These are phyloP conservation scores for Cystobasidium pallidum DNA, from an alignment of 1,284 basidiomycete genomes.

Conservation along the genomic window DNA sequence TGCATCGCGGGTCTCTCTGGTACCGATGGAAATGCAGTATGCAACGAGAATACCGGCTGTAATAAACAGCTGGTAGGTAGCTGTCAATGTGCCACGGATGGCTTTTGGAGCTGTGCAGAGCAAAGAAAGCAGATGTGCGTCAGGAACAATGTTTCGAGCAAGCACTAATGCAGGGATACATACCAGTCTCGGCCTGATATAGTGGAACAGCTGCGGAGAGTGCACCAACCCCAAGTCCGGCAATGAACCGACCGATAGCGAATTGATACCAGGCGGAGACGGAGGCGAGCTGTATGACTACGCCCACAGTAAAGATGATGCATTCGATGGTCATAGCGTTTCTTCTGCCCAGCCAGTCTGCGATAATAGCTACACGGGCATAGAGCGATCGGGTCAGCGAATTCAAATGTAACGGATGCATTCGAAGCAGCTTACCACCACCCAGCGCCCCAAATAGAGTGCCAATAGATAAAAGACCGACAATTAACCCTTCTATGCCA, in stretches of 20 bases:
- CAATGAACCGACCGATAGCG: slow-evolving; percentile 66
- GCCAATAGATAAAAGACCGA: slow-evolving; percentile 64
- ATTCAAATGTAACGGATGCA: slow-evolving; percentile 14
- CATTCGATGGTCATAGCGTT: slow-evolving; percentile 73
- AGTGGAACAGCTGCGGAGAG: slow-evolving; percentile 74
- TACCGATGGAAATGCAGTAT: slow-evolving; percentile 61
- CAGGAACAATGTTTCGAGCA: background rate
- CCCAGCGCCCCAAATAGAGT: slow-evolving; percentile 52
- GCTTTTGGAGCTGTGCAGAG: slow-evolving; percentile 68
- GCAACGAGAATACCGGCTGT: slow-evolving; percentile 76
- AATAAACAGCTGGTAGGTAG: slow-evolving; percentile 72
- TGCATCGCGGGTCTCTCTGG: slow-evolving; percentile 47
- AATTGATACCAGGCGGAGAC: slow-evolving; percentile 65
- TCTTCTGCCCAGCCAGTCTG: slow-evolving; percentile 70
- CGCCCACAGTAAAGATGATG: slow-evolving; percentile 69
- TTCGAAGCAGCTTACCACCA: slow-evolving; percentile 57
- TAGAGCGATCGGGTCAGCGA: slow-evolving; percentile 59
- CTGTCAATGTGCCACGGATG: slow-evolving; percentile 73
- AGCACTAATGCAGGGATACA: background rate
- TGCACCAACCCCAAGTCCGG: slow-evolving; percentile 68
- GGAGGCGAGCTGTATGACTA: slow-evolving; percentile 58
- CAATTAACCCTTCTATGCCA: slow-evolving; percentile 63
- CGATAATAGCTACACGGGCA: slow-evolving; percentile 64
- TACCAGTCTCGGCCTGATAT: slow-evolving; percentile 68
- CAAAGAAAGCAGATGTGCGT: background rate